Conservation (phyloP, 805 yeast species). For the Cyberlindnera euphorbiae region DNA sequence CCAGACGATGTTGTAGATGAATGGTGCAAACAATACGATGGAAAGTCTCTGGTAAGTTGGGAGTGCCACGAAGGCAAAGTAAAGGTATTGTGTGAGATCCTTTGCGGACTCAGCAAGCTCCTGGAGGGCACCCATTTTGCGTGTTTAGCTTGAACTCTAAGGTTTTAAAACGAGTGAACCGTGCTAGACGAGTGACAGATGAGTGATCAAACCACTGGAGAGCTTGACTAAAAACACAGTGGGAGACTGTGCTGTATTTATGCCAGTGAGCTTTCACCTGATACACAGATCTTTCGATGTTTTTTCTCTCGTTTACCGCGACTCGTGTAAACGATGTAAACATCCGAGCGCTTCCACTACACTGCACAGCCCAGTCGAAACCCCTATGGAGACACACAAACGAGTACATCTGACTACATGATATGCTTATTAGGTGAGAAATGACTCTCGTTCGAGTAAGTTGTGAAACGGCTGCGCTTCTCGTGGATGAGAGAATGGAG, state of each 20-base stretch:
- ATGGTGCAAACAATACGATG: conserved; percentile 41
- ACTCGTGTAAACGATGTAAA: conserved; percentile 3
- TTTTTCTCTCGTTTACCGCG: conserved; percentile 4
- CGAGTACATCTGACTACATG: too few species aligned
- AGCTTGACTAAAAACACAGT: too few species aligned
- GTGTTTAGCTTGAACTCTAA: background rate
- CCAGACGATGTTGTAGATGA: conserved; percentile 59
- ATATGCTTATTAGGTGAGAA: too few species aligned
- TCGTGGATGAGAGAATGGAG: too few species aligned
- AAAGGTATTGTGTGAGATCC: conserved; percentile 13
- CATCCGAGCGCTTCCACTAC: background rate
- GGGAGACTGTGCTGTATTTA: conserved; percentile 1
- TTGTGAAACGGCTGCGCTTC: too few species aligned
- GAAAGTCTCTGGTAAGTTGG: conserved; percentile 34
- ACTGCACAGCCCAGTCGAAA: background rate
- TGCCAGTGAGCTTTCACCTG: background rate
- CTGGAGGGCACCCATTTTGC: conserved; percentile 20
- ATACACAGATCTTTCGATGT: conserved; percentile 9
- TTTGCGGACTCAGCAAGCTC: conserved; percentile 12
- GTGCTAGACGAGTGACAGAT: too few species aligned
- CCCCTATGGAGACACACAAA: too few species aligned
- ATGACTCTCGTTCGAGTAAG: too few species aligned
- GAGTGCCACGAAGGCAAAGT: conserved; percentile 27
- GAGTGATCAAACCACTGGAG: too few species aligned
- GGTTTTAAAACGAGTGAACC: too few species aligned